Conservation (phyloP, 2,329 filamentous ascomycete species). For the Nemania sp. region DNA sequence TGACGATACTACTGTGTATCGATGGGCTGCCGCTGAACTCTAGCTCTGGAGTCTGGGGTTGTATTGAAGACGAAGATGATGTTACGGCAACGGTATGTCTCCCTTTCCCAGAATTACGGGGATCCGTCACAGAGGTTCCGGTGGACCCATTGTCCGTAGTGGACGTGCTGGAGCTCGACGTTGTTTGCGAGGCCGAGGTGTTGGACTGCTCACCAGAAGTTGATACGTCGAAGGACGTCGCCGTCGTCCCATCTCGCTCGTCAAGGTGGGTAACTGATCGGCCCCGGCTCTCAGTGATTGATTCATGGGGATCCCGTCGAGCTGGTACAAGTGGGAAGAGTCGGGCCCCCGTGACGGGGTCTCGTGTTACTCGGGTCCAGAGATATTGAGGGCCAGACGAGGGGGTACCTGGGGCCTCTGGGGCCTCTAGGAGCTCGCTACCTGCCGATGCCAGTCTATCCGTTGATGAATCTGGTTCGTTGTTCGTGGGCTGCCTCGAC, state of each 20-base stretch:
- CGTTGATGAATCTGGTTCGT: conserved; percentile 3
- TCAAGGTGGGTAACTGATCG: background rate
- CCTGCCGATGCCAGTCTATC: conserved; percentile 11
- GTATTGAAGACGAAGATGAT: conserved; percentile 28
- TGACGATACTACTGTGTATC: conserved; percentile 37
- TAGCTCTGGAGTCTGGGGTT: conserved; percentile 39
- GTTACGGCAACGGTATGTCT: conserved; percentile 17
- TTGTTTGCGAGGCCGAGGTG: conserved; percentile 10
- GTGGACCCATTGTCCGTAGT: conserved; percentile 12
- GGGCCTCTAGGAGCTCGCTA: conserved; percentile 11
- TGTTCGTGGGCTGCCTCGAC: background rate
- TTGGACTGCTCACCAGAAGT: conserved; percentile 18
- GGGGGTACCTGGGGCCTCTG: conserved; percentile 18
- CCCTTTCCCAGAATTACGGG: conserved; percentile 11
- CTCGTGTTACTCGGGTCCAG: conserved; percentile 25
- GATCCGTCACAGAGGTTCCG: conserved; percentile 16
- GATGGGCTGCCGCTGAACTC: conserved; percentile 35
- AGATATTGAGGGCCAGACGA: conserved; percentile 26
- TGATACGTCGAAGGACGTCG: conserved; percentile 15
- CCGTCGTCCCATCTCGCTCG: conserved; percentile 4
- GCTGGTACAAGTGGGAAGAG: conserved; percentile 33
- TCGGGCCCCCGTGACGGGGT: conserved; percentile 33
- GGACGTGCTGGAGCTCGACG: conserved; percentile 18
- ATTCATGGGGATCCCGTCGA: background rate
- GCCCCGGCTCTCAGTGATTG: background rate